Evolutionary conservation across 345 rosid species (phyloP).

Genomic region (Dipteronia dyeriana): DNA sequence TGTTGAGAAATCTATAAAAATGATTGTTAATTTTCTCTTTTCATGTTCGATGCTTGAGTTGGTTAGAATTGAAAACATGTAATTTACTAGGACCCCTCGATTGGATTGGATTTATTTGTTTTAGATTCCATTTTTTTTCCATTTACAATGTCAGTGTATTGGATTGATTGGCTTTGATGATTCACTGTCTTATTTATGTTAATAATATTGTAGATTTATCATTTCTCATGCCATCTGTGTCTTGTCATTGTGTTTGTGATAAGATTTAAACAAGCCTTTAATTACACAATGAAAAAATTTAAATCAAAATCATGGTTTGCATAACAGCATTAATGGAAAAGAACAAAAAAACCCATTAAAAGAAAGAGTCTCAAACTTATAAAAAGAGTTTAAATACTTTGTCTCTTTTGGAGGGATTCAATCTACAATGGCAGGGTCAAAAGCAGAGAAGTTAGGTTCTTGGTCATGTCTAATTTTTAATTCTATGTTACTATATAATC

Average conservation of each 20-base stretch:
- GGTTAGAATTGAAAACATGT: background rate
- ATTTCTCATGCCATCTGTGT: background rate
- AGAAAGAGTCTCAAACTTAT: slow-evolving; percentile 27
- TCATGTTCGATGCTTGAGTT: background rate
- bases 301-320: slow-evolving; percentile 25
- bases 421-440: slow-evolving; percentile 26
- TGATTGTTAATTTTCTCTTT: background rate
- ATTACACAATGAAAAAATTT: background rate
- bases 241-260: slow-evolving; percentile 12
- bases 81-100: too few species aligned
- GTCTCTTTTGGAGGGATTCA: background rate
- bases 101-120: background rate
- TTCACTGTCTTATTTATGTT: background rate
- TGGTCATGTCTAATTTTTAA: background rate
- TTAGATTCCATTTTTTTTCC: background rate
- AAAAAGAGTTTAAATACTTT: slow-evolving; percentile 29
- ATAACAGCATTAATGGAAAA: slow-evolving; percentile 50
- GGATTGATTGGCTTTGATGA: background rate
- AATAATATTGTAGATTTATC: background rate
- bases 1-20: too few species aligned
- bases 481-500: too few species aligned
- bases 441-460: slow-evolving; percentile 42
- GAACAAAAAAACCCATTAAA: slow-evolving; percentile 44
- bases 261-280: slow-evolving; percentile 19
- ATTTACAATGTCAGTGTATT: background rate